Evolutionary conservation across 768 basidiomycete species (phyloP).

Genomic region (Kwoniella newhampshirensis): DNA sequence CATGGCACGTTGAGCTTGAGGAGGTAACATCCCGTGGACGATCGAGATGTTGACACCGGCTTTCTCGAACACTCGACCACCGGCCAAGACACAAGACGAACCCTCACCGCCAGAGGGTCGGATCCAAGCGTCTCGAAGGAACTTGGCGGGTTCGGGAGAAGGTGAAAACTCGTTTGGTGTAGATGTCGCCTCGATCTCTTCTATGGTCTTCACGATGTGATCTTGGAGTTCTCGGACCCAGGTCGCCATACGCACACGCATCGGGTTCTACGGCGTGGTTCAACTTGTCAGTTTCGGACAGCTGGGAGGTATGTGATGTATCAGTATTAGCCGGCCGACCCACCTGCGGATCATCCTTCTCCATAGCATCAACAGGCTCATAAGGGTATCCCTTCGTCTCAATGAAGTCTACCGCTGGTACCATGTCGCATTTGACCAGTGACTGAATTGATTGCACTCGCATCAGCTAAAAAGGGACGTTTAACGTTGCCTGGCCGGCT

Average conservation of each 20-base stretch:
- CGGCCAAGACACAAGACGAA: constrained; percentile 72
- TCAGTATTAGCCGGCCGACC: constrained; percentile 9
- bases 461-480: no score
- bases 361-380: constrained; percentile 42
- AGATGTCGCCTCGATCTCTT: constrained; percentile 71
- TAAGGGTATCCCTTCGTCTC: constrained; percentile 37
- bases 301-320: not conserved
- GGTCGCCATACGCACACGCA: constrained; percentile 75
- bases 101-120: constrained; percentile 68
- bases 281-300: not conserved
- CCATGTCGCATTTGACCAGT: constrained; percentile 34
- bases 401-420: constrained; percentile 27
- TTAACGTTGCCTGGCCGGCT: not conserved
- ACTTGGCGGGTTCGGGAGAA: constrained; percentile 51
- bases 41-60: constrained; percentile 93
- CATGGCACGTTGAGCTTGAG: constrained; percentile 90
- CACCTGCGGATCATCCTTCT: constrained; percentile 49
- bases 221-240: constrained; percentile 77
- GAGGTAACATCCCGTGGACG: constrained; percentile 83
- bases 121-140: constrained; percentile 75
- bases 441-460: not conserved
- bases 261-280: constrained; percentile 56
- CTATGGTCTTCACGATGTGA: constrained; percentile 72
- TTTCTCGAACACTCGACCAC: constrained; percentile 75
- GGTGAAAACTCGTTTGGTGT: constrained; percentile 51